Evolutionary conservation across 2,329 filamentous ascomycete species (phyloP).

Genomic region (Monilinia fructigena): DNA sequence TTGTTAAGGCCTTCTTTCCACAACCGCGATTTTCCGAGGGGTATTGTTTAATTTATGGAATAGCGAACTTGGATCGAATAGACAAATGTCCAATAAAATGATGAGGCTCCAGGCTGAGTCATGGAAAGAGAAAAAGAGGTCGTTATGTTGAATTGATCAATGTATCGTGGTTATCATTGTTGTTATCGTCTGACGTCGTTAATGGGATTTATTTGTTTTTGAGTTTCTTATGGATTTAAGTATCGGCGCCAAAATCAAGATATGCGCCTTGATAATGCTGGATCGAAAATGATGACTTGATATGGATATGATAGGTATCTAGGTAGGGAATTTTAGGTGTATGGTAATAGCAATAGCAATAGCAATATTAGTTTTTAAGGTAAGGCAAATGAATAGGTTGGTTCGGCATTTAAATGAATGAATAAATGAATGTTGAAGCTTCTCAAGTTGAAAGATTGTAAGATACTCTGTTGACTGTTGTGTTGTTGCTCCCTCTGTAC

Average conservation of each 20-base stretch:
- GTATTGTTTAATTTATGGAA: conserved; percentile 19
- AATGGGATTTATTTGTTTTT: conserved; percentile 13
- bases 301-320: neutral
- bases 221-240: neutral
- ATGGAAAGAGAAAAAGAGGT: conserved; percentile 20
- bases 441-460: too few species aligned
- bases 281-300: neutral
- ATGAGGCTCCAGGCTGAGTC: conserved; percentile 1
- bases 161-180: conserved; percentile 22
- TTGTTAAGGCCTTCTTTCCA: conserved; percentile 20
- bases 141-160: conserved; percentile 11
- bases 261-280: neutral
- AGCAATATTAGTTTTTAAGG: neutral
- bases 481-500: too few species aligned
- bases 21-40: conserved; percentile 1
- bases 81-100: conserved; percentile 16
- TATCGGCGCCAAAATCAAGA: conserved; percentile 7
- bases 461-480: too few species aligned
- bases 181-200: conserved; percentile 21
- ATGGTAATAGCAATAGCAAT: neutral
- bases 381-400: neutral
- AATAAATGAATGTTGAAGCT: neutral
- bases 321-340: neutral
- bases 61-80: conserved; percentile 7
- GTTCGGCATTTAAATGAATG: conserved; percentile 6